Evolutionary conservation across 345 rosid species (phyloP), one percentile per base, ranked within the genome.

Genomic region (Eucalyptus dawsonii): DNA sequence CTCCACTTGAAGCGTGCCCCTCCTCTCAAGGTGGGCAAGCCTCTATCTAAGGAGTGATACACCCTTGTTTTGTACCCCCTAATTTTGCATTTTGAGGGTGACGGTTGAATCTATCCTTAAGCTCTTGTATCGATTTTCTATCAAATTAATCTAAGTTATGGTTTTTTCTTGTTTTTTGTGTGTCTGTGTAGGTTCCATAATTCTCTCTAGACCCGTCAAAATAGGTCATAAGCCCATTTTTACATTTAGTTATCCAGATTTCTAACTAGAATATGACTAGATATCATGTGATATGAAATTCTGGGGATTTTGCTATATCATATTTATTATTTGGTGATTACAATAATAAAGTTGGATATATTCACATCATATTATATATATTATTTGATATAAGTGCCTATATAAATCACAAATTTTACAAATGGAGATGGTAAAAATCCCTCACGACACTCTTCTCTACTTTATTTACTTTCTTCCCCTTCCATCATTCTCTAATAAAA

Each of bases 191-290:
- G 34, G 16, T 27, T 62, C 34, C 34, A 62, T 4, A 4, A 62
- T 29, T 29, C 72, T 62, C 5, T 1, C 19, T 25, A 21, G 58
- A 53, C 58, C 25, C 2, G 1, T 53, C 25, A 53, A 53, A 53
- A 53, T 53, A 53, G 2, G 25, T 53, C 5, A 53, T 8, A 19
- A 53, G 11, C 11, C 11, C 1, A 19, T 53, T 53, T 53, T 53
- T 19, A 53, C 7, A 1, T 17, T 16, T 17, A 11, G 24, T 19
- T 2, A 1, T 53, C 24, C 2, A 0, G 5, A 53, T 53, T 53
- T 53, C 2, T 53, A 53, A 53, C 0, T 53, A 53, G 0, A 1
- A 7, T 53, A 53, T 0, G 2, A 53, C 24, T 53, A 19, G 0
- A 53, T 53, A 53, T 0, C 0, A 53, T 17, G 22, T 17, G 56